Base-by-base conservation (phyloP, 371 early-diverging fungal species). In the Lichtheimia corymbifera region DNA sequence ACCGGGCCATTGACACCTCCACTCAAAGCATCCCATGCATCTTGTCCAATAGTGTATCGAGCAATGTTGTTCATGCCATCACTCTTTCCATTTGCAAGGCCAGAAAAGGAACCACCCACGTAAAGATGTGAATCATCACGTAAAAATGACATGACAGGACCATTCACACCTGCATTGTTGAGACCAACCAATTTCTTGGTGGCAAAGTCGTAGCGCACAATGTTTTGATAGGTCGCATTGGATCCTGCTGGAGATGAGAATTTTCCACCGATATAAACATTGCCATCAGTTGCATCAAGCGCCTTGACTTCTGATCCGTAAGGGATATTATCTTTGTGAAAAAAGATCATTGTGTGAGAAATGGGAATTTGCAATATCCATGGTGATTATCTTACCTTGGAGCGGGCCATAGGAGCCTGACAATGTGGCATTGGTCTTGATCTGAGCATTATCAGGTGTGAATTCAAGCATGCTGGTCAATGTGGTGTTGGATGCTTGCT, bases 51-150 rank as follows among this genome's bases (percentile, higher is more conserved):
- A 40, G 60, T 59, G 50, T 73, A 75, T 45, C 56, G 54, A 17
- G 62, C 73, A 24, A 75, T 51, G 58, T 71, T 67, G 13, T 68
- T 59, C 20, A 70, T 53, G 43, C 18, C 40, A 5, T 17, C 22
- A 12, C n/a, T 56, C 24, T 53, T 43, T 28, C 59, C 53, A 28
- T 20, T 45, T 7, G 62, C 56, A 17, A 45, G 43, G 6, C 50
- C 61, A n/a, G 63, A 58, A 30, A 82, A 79, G 9, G 44, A 27
- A 3, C 82, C 82, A 40, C 77, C 79, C 4, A 78, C 68, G 54
- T 61, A 81, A 14, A 72, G 47, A 28, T 76, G 69, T 41, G 41
- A 40, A 50, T 56, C 42, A 41, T 43, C 44, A 24, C 52, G 63
- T 13, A 64, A 22, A 17, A 68, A 61, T 4, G 71, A 18, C 3